These are phyloP conservation scores for Elsinoe batatas DNA, from an alignment of 2,329 filamentous ascomycete genomes.

Conservation along the genomic window DNA sequence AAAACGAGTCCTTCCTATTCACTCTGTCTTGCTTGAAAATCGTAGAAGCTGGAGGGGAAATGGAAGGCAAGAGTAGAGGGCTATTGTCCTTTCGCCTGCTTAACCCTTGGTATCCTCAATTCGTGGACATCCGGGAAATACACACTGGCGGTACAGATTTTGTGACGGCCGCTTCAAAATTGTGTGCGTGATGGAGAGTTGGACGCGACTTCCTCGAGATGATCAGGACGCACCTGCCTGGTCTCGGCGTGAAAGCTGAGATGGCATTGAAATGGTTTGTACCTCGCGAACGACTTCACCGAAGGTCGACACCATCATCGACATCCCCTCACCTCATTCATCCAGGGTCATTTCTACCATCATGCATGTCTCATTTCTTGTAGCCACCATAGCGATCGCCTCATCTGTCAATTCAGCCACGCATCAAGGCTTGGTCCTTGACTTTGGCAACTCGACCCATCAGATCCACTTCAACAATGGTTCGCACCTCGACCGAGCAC, in stretches of 20 bases:
- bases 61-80: slow-evolving; percentile 15
- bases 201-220: background rate
- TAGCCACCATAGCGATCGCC: slow-evolving; percentile 4
- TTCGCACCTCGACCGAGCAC: background rate
- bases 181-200: background rate
- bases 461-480: background rate
- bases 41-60: slow-evolving; percentile 18
- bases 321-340: background rate
- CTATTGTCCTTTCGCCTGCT: slow-evolving; percentile 16
- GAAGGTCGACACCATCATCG: background rate
- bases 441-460: background rate
- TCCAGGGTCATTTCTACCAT: background rate
- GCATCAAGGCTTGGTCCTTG: background rate
- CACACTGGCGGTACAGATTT: slow-evolving; percentile 15
- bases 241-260: background rate
- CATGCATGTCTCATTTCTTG: slow-evolving; percentile 13
- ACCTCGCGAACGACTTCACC: background rate
- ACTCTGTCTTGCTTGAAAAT: slow-evolving; percentile 15
- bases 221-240: background rate
- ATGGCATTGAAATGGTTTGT: background rate
- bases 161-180: background rate
- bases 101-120: slow-evolving; percentile 17
- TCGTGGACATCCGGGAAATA: slow-evolving; percentile 17
- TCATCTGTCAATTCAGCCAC: background rate
- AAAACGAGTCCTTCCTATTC: slow-evolving; percentile 17